Base-by-base conservation (phyloP, 352 stramenopile genomes). In the Pythium phragmitis region DNA sequence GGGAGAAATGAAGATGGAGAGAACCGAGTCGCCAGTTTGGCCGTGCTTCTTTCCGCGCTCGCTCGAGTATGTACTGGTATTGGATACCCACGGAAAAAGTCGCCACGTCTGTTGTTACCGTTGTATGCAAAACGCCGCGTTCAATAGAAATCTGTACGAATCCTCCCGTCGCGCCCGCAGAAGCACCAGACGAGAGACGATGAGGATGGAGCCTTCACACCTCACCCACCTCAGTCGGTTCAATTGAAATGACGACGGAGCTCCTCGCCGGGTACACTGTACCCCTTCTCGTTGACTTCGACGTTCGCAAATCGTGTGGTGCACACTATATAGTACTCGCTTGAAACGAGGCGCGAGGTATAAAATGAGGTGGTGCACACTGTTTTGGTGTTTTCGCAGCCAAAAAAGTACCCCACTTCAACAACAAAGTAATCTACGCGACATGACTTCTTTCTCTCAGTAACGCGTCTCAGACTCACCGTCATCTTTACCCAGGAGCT, bases 221-320 rank as follows among this genome's bases (percentile, higher is more conserved):
- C 37, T 51, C 41, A 7, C 53, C 7, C 11, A 4, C 37, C 39
- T 60, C 53, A 60, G 53, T 60, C 53, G 53, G 53, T 60, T 60
- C 36, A 60, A 60, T 51, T 60, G 53, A 51, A 60, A 47, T 46
- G 33, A 47, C 37, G 26, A 47, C 37, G 34, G 51, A 47, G 17
- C 21, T 41, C 13, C 6, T 33, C 28, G 33, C 45, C 8, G 33
- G 63, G 63, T 65, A 66, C 63, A 49, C 23, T 57, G 63, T 70
- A 70, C 63, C 63, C 7, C 2, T 26, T 47, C 21, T n/a, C 26
- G 17, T 33, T 51, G 17, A 34, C 12, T 49, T 54, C 26, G 49
- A 56, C 42, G 7, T 39, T 13, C 7, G 11, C 34, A 6, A 39
- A 30, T 57, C 43, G 30, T 51, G 63, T 69, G 63, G 51, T 39